These are phyloP conservation scores for Trichosanthes truncata DNA, from an alignment of 306 rosid species.

Conservation along the genomic window DNA sequence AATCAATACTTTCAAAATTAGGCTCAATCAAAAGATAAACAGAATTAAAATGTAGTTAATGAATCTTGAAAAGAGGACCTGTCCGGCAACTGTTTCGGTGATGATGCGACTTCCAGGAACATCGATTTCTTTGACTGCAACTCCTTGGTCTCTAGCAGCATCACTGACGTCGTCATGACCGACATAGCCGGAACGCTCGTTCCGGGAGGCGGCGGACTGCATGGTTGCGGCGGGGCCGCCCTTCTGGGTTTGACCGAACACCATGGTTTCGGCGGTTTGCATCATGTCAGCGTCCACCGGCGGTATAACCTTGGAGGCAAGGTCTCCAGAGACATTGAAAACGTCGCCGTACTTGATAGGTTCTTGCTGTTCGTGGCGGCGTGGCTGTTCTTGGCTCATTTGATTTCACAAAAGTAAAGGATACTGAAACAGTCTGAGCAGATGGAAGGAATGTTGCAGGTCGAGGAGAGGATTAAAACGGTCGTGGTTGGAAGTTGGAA, in stretches of 20 bases:
- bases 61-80: constrained; percentile 21
- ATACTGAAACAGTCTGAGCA: not conserved
- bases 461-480: not conserved
- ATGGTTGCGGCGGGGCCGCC: constrained; percentile 52
- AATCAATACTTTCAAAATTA: not conserved
- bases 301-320: constrained; percentile 38
- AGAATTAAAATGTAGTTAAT: not conserved
- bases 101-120: constrained; percentile 45
- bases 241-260: constrained; percentile 48
- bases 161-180: constrained; percentile 35
- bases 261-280: constrained; percentile 55
- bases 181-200: constrained; percentile 44
- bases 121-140: constrained; percentile 33
- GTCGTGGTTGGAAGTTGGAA: not conserved
- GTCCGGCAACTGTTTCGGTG: constrained; percentile 64
- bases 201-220: constrained; percentile 55
- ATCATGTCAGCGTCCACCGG: constrained; percentile 78
- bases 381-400: constrained; percentile 54
- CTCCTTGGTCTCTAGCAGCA: constrained; percentile 41
- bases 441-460: not conserved
- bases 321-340: constrained; percentile 45
- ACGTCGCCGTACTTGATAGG: constrained; percentile 63
- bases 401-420: not conserved
- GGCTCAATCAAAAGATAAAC: not conserved
- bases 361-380: not conserved